Evolutionary conservation across 2,329 filamentous ascomycete species (phyloP), one percentile per base, ranked within the genome.

Genomic region (Fusarium tjaetaba): DNA sequence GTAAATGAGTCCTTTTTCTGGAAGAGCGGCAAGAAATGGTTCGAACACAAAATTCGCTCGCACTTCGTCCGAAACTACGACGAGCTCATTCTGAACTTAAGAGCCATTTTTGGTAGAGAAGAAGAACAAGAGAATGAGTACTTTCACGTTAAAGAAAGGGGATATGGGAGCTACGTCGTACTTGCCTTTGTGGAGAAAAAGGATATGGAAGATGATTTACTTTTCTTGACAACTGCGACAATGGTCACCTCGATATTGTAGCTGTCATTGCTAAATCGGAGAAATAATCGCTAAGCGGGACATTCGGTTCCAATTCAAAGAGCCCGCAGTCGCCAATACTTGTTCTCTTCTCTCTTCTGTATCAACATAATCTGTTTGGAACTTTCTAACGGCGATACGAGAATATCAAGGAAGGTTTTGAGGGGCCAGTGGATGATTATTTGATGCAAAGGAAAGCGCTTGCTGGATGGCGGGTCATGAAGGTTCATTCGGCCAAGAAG

Each of bases 181-280:
- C 7, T 4, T n/a, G 24, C 34, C 0, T 28, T 55, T 14, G 2
- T 55, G 4, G 20, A 41, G 5, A n/a, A 28, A 6, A n/a, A 11
- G 15, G 4, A 39, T 14, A 15, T 41, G 2, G 8, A 52, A 26
- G 22, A 51, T 10, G 30, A 34, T 11, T 18, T 51, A 2, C 7
- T 4, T 5, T 34, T 51, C 30, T 14, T 52, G 4, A 22, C 16
- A 11, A 52, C 18, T 26, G 49, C n/a, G 4, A 52, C n/a, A 4
- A 26, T 7, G n/a, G n/a, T 52, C 6, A 52, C 30, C 7, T 52
- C n/a, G 8, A 4, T 20, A 6, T 52, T 20, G 4, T 2, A 4
- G 8, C 30, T 2, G 13, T 6, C 9, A 15, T 26, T 7, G 13
- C 16, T 20, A 4, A 20, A 1, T 0, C 0, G 2, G 6, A 26